phyloP scores from a whole-genome alignment of 257 asterid species.

The Solanum bulbocastanum region DNA sequence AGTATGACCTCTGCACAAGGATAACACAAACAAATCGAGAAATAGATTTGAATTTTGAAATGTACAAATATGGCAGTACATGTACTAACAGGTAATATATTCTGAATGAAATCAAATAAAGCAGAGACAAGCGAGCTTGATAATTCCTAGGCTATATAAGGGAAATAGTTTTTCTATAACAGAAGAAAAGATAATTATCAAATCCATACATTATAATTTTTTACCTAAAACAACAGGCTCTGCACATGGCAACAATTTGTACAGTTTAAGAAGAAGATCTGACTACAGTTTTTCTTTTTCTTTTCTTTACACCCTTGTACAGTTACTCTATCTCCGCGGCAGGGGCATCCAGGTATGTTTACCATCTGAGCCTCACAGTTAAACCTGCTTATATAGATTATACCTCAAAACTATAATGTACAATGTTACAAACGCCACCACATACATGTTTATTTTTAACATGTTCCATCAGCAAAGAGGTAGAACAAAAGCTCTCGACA shows the following conservation, averaged over 20 bases:
- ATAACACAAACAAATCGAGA: background rate
- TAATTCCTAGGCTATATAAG: background rate
- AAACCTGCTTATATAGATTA: conserved; percentile 40
- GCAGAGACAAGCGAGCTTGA: background rate
- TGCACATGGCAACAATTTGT: conserved; percentile 10
- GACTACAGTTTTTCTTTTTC: background rate
- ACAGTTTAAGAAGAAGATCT: background rate
- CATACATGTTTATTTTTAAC: conserved; percentile 32
- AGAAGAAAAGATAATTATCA: background rate
- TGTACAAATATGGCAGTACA: background rate
- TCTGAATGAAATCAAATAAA: background rate
- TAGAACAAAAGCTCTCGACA: conserved; percentile 15
- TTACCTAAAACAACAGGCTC: conserved; percentile 12
- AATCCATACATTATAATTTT: conserved; percentile 10
- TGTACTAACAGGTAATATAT: background rate
- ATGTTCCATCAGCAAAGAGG: conserved; percentile 19
- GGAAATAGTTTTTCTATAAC: background rate
- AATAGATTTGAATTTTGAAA: background rate
- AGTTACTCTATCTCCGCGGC: conserved; percentile 25
- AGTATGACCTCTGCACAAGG: background rate
- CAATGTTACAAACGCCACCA: conserved; percentile 40
- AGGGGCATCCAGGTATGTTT: conserved; percentile 27
- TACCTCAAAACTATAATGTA: conserved; percentile 41
- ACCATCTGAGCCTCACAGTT: conserved; percentile 28
- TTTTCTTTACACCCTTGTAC: conserved; percentile 25